These are phyloP conservation scores for Vicia faba DNA, from an alignment of 306 rosid species.

Conservation along the genomic window DNA sequence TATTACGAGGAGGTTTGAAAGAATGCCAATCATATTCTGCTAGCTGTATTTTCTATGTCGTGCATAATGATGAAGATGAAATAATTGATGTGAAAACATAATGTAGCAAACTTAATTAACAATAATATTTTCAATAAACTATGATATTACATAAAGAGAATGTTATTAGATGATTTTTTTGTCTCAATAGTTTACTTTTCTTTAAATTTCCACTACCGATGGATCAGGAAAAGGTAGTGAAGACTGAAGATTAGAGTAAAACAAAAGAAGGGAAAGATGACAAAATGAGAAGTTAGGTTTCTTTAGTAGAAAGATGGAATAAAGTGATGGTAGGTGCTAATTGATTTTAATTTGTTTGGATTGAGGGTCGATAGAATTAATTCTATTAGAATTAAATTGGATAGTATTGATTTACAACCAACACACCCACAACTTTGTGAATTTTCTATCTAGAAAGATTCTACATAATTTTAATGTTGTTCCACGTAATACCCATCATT, in stretches of 20 bases:
- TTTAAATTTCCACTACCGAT: background rate
- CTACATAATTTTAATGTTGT: too few relatives aligned
- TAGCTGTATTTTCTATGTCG: conserved; percentile 6
- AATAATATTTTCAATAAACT: background rate
- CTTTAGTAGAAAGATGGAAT: too few relatives aligned
- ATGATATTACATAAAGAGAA: background rate
- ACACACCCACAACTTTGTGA: too few relatives aligned
- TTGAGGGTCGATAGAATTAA: too few relatives aligned
- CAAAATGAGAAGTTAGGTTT: background rate
- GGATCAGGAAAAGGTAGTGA: background rate
- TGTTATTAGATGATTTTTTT: background rate
- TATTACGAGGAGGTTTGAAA: background rate
- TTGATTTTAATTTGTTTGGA: too few relatives aligned
- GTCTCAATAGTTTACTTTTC: background rate
- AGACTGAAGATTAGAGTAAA: background rate
- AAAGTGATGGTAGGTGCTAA: too few relatives aligned
- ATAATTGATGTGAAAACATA: conserved; percentile 8
- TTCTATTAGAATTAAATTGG: too few relatives aligned
- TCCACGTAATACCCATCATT: too few relatives aligned
- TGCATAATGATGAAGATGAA: conserved; percentile 12
- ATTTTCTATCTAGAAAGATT: too few relatives aligned
- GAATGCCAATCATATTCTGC: background rate
- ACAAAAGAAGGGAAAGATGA: background rate
- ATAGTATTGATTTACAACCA: too few relatives aligned
- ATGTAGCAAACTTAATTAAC: background rate